Evolutionary conservation across 108 stramenopile genomes (phyloP).

Genomic region (Schizochytrium sp.): DNA sequence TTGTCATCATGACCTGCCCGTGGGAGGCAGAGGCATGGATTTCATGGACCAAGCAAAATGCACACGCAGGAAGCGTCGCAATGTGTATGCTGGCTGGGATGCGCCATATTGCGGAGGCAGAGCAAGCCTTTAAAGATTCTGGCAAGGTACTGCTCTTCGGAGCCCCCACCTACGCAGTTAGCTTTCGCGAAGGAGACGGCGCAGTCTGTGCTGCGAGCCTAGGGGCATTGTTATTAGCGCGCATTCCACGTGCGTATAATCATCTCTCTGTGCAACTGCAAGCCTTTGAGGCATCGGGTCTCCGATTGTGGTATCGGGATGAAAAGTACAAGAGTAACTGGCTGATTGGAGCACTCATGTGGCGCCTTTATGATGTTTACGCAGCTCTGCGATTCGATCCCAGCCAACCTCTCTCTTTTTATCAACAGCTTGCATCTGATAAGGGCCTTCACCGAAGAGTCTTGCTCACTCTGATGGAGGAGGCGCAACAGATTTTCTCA

Average conservation of each 20-base stretch:
- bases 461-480: constrained; percentile 10
- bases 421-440: background rate
- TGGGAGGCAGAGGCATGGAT: background rate
- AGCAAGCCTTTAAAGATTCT: background rate
- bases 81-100: background rate
- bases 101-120: background rate
- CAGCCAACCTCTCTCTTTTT: background rate
- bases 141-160: background rate
- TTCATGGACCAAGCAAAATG: background rate
- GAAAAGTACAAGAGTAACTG: background rate
- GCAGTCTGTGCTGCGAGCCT: background rate
- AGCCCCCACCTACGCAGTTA: background rate
- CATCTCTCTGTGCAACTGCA: background rate
- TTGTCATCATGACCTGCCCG: background rate
- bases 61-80: background rate
- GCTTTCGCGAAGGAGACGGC: background rate
- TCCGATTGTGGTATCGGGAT: background rate
- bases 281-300: background rate
- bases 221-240: background rate
- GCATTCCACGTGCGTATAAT: background rate
- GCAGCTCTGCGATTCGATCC: constrained; percentile 3
- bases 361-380: constrained; percentile 23
- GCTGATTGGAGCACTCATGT: background rate
- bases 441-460: background rate
- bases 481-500: background rate